These are phyloP conservation scores for Cucumis melo DNA, from an alignment of 306 rosid species.

Conservation along the genomic window DNA sequence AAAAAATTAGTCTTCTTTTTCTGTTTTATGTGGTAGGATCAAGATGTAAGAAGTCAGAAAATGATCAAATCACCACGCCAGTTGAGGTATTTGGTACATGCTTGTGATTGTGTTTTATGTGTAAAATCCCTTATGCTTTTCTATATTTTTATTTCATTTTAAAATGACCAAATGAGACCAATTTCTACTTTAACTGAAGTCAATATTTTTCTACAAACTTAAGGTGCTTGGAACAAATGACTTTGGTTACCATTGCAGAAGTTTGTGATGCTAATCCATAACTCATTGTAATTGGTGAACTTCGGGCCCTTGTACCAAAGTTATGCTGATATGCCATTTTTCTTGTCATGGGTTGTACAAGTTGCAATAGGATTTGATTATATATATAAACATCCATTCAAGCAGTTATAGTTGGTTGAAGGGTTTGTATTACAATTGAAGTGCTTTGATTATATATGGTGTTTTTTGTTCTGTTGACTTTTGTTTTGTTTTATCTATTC, in stretches of 20 bases:
- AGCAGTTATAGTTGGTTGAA: neutral
- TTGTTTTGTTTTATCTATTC: neutral
- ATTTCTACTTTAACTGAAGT: neutral
- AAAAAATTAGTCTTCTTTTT: too few species aligned
- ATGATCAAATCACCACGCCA: too few species aligned
- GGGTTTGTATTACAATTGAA: neutral
- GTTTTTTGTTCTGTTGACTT: too few species aligned
- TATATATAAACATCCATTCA: too few species aligned
- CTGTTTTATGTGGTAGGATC: too few species aligned
- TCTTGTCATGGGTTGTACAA: too few species aligned
- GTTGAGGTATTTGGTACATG: neutral
- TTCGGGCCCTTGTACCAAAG: constrained; percentile 82
- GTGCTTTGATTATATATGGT: neutral
- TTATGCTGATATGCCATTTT: too few species aligned
- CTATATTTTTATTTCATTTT: neutral
- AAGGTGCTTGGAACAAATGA: constrained; percentile 49
- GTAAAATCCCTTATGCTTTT: neutral
- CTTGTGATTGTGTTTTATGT: neutral
- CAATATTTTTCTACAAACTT: constrained; percentile 1
- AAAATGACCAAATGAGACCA: neutral
- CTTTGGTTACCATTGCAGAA: constrained; percentile 90
- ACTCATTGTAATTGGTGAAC: constrained; percentile 71
- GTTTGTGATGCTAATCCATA: constrained; percentile 91
- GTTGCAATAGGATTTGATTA: too few species aligned
- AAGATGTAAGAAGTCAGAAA: too few species aligned